Evolutionary conservation across 2,329 filamentous ascomycete species (phyloP), one percentile per base, ranked within the genome.

Genomic region (Ophiostoma perfectum): DNA sequence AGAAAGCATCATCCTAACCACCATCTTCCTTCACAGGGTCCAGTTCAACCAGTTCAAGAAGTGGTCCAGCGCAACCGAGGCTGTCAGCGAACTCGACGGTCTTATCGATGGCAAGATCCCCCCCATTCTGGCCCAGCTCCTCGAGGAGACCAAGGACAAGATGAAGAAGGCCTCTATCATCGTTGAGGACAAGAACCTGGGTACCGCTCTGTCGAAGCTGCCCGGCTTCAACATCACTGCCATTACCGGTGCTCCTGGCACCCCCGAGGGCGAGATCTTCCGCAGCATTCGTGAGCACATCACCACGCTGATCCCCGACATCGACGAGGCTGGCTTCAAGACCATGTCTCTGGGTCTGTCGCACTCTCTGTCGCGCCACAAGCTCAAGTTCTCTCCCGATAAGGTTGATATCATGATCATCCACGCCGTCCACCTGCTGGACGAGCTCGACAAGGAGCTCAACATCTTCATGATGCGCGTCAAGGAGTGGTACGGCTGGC

Each of bases 381-480:
- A 97, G 85, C 88, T 99, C 77, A 97, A 97, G 84, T 99, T 99
- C 82, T 97, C 92, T 8, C 90, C 94, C 69, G 93, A 99, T 78
- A 99, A 99, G 85, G 94, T 99, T 74, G 95, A 99, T 78, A 95
- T 95, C 66, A 99, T 99, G 95, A 97, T 99, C 77, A 93, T 99
- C 69, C 95, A 99, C 81, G 93, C 93, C 69, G 95, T 99, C 77
- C 90, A 90, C 72, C 87, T 97, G 66, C 85, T 99, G 64, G 95
- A 99, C 77, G 95, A 99, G 73, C 83, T 99, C 71, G 95, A 99
- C 83, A 99, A 99, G 85, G 95, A 99, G 81, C 84, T 99, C 72
- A 99, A 99, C 83, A 95, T 92, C 74, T 98, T 97, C 77, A 94
- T 95, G 72, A 99, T 99, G 95, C 87, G 95, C 79, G 93, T 97